Percentiles rank a stretch among this genome's conserved stretches.
phyloP scores from a whole-genome alignment of 2,329 filamentous ascomycete species.

The Scortechinia acanthostroma region DNA sequence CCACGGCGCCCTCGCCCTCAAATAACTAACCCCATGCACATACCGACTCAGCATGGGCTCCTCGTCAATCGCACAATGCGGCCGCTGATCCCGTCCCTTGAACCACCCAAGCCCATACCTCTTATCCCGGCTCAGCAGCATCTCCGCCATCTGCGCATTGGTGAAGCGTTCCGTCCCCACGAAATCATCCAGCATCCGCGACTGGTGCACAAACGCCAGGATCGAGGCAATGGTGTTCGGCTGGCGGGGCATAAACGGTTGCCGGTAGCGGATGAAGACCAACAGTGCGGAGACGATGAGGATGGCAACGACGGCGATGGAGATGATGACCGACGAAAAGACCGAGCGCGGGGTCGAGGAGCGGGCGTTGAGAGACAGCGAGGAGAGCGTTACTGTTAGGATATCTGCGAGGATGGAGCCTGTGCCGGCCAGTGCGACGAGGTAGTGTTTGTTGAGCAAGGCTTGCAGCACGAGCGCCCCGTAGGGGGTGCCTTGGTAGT shows the following conservation, averaged over 20 bases:
- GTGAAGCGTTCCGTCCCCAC: conserved; percentile 32
- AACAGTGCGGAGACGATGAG: conserved; percentile 27
- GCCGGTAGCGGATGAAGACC: conserved; percentile 28
- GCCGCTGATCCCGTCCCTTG: conserved; percentile 29
- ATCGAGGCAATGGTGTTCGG: conserved; percentile 37
- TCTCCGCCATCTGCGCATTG: conserved; percentile 28
- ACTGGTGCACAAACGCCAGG: conserved; percentile 36
- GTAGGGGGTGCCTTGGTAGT: conserved; percentile 37
- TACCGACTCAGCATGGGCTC: conserved; percentile 32
- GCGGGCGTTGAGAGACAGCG: conserved; percentile 31
- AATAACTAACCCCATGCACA: conserved; percentile 26
- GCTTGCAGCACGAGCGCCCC: conserved; percentile 31
- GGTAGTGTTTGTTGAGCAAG: conserved; percentile 29
- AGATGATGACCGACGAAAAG: conserved; percentile 30
- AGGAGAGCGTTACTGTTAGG: conserved; percentile 35
- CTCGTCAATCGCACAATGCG: conserved; percentile 37
- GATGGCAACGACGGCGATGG: conserved; percentile 27
- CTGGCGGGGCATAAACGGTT: conserved; percentile 36
- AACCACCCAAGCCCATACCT: conserved; percentile 39
- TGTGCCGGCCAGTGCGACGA: conserved; percentile 31
- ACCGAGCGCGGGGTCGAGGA: conserved; percentile 29
- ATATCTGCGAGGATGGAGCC: conserved; percentile 33
- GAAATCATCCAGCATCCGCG: conserved; percentile 35
- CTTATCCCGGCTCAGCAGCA: conserved; percentile 29
- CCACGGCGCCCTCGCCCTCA: conserved; percentile 15